Evolutionary conservation across 2,329 filamentous ascomycete species (phyloP).

Genomic region (Penicillium sp.): DNA sequence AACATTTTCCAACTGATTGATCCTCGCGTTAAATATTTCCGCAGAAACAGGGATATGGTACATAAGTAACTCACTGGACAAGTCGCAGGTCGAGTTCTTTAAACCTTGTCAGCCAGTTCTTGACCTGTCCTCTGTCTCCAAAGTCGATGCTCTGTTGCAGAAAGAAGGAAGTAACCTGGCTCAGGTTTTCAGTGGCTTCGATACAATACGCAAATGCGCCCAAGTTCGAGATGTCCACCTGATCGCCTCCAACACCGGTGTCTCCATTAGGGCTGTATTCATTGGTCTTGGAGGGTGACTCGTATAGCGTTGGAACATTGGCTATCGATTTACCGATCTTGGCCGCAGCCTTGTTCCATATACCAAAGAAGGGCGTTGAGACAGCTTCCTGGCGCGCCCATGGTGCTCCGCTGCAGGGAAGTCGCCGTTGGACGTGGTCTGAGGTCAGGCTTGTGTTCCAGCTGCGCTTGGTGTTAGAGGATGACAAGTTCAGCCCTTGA

Average conservation of each 20-base stretch:
- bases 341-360: conserved; percentile 1
- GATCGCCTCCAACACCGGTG: not conserved
- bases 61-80: conserved; percentile 23
- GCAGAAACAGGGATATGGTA: not conserved
- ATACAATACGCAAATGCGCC: conserved; percentile 26
- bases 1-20: conserved; percentile 24
- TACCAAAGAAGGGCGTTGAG: conserved; percentile 2
- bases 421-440: conserved; percentile 1
- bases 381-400: conserved; percentile 1
- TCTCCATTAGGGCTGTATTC: not conserved
- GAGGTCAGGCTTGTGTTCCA: conserved; percentile 2
- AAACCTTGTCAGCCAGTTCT: conserved; percentile 35
- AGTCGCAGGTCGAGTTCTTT: conserved; percentile 32
- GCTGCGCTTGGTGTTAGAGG: not conserved
- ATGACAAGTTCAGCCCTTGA: not conserved
- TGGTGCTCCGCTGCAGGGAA: not conserved
- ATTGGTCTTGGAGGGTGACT: not conserved
- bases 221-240: not conserved
- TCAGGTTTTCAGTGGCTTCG: conserved; percentile 35
- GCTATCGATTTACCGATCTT: not conserved
- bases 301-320: not conserved
- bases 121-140: conserved; percentile 27
- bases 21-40: not conserved
- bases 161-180: conserved; percentile 38
- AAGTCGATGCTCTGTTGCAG: conserved; percentile 34